Evolutionary conservation across 139 green algal species (phyloP).

Genomic region (Medakamo hakoo): DNA sequence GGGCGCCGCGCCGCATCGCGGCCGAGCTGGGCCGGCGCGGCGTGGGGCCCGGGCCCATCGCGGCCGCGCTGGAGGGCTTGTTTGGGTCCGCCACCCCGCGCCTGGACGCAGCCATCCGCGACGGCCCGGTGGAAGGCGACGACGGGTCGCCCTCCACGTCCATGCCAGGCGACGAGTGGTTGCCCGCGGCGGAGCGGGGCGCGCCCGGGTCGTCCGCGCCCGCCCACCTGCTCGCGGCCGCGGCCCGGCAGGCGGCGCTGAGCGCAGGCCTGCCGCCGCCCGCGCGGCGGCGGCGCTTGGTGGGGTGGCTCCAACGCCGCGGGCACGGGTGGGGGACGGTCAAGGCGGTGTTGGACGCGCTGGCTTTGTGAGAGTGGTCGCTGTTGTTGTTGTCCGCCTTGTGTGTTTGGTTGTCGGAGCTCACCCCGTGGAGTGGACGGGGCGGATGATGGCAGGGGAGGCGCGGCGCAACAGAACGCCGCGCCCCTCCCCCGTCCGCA

Average conservation of each 20-base stretch:
- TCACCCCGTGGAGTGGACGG: no score
- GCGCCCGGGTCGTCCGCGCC: neutral
- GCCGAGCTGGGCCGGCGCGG: conserved; percentile 19
- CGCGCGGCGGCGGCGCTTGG: conserved; percentile 16
- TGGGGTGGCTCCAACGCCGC: conserved; percentile 23
- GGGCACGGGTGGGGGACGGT: neutral
- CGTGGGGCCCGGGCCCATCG: conserved; percentile 6
- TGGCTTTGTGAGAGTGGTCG: no score
- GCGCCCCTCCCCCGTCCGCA: no score
- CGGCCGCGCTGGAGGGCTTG: conserved; percentile 8
- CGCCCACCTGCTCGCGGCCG: conserved; percentile 15
- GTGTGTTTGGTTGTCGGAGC: no score
- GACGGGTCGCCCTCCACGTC: neutral
- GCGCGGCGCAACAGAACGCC: no score
- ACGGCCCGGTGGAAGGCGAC: conserved; percentile 7
- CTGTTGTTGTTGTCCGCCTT: no score
- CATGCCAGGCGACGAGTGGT: neutral
- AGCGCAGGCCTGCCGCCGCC: conserved; percentile 8
- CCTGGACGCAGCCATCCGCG: conserved; percentile 9
- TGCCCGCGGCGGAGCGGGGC: neutral
- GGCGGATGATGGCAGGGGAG: no score
- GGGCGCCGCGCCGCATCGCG: conserved; percentile 23
- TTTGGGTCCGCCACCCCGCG: conserved; percentile 21
- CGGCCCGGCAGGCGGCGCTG: conserved; percentile 9
- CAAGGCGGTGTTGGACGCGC: neutral